A percentile compares a stretch with the other conserved stretches of the same genome.
phyloP scores from a whole-genome alignment of 164 flowering plant species.

The Stephania japonica region DNA sequence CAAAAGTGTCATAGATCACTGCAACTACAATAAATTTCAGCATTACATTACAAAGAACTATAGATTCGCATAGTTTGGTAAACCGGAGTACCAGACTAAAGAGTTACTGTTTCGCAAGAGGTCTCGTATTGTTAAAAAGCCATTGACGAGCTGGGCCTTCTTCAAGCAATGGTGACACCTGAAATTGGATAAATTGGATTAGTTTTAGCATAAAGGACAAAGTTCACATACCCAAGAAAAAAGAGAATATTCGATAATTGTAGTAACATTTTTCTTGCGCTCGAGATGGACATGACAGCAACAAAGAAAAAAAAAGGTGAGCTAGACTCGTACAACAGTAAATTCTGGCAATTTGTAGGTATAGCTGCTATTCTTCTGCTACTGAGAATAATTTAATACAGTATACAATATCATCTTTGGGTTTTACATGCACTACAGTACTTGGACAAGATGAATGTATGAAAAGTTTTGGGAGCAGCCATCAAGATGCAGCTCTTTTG shows the following conservation, averaged over 20 bases:
- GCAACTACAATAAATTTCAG: background rate
- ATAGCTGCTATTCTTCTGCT: too few relatives aligned
- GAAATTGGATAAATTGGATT: background rate
- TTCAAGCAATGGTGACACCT: conserved; percentile 84
- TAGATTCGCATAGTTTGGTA: background rate
- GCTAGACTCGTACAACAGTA: too few relatives aligned
- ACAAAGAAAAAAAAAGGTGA: background rate
- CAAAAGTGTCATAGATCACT: background rate
- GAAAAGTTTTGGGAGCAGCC: too few relatives aligned
- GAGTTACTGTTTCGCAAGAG: conserved; percentile 32
- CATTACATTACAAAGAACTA: background rate
- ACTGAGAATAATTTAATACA: too few relatives aligned
- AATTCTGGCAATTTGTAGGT: too few relatives aligned
- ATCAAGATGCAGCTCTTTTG: too few relatives aligned
- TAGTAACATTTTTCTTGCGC: too few relatives aligned
- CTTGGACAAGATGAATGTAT: too few relatives aligned
- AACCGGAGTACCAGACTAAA: background rate
- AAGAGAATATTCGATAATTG: too few relatives aligned
- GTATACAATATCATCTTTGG: too few relatives aligned
- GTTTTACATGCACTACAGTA: too few relatives aligned
- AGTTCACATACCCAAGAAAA: too few relatives aligned
- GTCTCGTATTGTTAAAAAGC: conserved; percentile 86
- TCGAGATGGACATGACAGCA: background rate
- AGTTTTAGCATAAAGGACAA: background rate
- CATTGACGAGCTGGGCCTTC: conserved; percentile 70